These are phyloP conservation scores for Ustilago xerochloae DNA, from an alignment of 1,284 basidiomycete genomes.

Conservation along the genomic window DNA sequence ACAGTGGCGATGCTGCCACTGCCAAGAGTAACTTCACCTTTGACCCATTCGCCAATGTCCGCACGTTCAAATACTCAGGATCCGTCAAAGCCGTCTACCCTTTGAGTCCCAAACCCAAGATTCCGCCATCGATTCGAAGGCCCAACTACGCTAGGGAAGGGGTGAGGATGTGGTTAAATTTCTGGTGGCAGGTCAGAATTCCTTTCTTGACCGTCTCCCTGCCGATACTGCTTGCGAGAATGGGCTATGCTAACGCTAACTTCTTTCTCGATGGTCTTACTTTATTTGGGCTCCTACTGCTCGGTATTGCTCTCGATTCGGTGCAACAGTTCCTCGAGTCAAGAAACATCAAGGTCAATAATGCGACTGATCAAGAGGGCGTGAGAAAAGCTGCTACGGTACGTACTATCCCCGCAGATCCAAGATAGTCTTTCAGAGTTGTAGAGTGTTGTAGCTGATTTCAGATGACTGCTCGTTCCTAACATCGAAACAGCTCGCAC, in stretches of 20 bases:
- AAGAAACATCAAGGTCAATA: conserved; percentile 63
- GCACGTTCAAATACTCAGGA: conserved; percentile 61
- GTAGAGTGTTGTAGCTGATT: background rate
- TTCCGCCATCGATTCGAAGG: conserved; percentile 60
- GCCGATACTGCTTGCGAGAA: conserved; percentile 5
- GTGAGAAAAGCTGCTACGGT: conserved; percentile 58
- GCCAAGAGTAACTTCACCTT: conserved; percentile 27
- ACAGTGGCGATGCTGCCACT: conserved; percentile 2
- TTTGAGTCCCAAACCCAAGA: conserved; percentile 58
- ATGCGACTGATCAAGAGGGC: conserved; percentile 56
- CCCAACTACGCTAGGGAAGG: conserved; percentile 67
- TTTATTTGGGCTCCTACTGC: conserved; percentile 32
- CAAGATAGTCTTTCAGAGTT: background rate
- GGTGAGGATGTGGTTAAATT: conserved; percentile 54
- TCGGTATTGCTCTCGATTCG: conserved; percentile 30
- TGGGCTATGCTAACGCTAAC: conserved; percentile 31
- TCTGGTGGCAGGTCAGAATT: conserved; percentile 58
- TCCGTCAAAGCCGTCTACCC: conserved; percentile 62
- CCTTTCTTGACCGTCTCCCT: conserved; percentile 40
- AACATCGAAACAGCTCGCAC: conserved; percentile 75
- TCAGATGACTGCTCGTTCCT: background rate
- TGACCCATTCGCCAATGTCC: conserved; percentile 58
- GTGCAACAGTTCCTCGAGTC: conserved; percentile 59
- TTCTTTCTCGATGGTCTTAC: conserved; percentile 11
- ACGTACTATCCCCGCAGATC: conserved; percentile 11